Evolutionary conservation across 768 basidiomycete genomes (phyloP).

Genomic region (Serendipita indica): DNA sequence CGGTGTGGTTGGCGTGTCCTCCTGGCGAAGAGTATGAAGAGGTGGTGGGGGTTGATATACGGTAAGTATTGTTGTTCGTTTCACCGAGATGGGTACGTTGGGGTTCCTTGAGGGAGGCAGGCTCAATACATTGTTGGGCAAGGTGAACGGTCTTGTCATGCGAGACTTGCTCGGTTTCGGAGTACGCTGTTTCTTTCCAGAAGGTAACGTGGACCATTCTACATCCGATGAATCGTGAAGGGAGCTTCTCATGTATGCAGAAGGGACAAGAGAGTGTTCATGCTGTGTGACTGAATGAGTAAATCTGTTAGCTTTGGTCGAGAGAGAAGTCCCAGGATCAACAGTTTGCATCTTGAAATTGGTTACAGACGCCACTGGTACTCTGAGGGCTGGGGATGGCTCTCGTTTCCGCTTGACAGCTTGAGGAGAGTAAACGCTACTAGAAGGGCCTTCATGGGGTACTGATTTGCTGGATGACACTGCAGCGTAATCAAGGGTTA

Average conservation of each 20-base stretch:
- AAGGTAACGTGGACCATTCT: neutral
- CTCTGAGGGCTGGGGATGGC: neutral
- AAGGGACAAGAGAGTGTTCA: neutral
- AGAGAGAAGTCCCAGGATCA: no score
- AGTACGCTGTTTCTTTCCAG: neutral
- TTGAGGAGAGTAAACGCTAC: no score
- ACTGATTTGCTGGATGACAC: no score
- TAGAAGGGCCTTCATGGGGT: no score
- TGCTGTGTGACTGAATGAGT: neutral
- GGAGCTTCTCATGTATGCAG: neutral
- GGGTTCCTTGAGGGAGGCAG: neutral
- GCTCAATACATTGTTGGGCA: neutral
- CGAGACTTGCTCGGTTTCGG: neutral
- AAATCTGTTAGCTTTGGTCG: neutral
- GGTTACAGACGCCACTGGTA: neutral
- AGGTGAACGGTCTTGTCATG: neutral
- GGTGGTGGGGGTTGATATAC: conserved; percentile 3
- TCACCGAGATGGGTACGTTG: no score
- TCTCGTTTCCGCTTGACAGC: neutral
- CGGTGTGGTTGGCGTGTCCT: no score
- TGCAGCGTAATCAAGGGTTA: no score
- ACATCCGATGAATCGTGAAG: neutral
- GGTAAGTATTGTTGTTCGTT: neutral
- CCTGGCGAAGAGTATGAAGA: no score
- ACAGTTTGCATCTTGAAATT: no score